Percentiles rank a stretch among this genome's conserved stretches.
Conservation (phyloP, 2,329 filamentous ascomycete genomes). For the Fusarium duplospermum region DNA sequence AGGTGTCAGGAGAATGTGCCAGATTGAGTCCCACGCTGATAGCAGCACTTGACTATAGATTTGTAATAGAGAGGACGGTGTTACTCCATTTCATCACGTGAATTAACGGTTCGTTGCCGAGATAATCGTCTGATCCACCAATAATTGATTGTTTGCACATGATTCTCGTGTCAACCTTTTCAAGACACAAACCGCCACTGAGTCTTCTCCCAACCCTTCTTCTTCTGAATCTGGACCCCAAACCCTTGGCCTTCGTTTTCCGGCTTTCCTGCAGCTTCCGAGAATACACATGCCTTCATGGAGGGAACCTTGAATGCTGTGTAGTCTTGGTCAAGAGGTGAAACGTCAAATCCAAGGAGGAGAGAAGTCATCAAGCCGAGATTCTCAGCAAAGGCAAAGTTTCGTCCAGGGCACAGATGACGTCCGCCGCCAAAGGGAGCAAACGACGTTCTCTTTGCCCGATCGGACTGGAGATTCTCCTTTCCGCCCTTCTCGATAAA, state of each 20-base stretch:
- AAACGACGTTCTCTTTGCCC: constrained; percentile 11
- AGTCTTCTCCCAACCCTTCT: constrained; percentile 14
- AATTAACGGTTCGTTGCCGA: not conserved
- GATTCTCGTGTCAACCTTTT: not conserved
- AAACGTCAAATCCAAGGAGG: constrained; percentile 23
- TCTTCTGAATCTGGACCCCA: constrained; percentile 21
- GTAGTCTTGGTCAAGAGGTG: not conserved
- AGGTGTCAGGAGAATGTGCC: not conserved
- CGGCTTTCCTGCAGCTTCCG: constrained; percentile 19
- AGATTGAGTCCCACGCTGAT: not conserved
- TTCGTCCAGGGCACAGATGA: constrained; percentile 23
- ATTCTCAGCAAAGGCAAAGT: constrained; percentile 34
- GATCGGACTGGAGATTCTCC: constrained; percentile 13
- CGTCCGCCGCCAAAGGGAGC: constrained; percentile 25
- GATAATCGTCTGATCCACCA: not conserved
- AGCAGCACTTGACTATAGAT: not conserved
- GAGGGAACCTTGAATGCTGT: not conserved
- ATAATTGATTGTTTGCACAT: not conserved
- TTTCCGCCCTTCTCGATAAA: constrained; percentile 18
- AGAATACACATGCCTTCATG: not conserved
- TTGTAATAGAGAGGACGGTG: not conserved
- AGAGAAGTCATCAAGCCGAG: constrained; percentile 23
- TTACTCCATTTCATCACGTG: not conserved
- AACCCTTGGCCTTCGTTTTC: constrained; percentile 13
- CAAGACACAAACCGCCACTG: constrained; percentile 20